phyloP scores from a whole-genome alignment of 2,329 filamentous ascomycete genomes.

The Fusarium sp. region DNA sequence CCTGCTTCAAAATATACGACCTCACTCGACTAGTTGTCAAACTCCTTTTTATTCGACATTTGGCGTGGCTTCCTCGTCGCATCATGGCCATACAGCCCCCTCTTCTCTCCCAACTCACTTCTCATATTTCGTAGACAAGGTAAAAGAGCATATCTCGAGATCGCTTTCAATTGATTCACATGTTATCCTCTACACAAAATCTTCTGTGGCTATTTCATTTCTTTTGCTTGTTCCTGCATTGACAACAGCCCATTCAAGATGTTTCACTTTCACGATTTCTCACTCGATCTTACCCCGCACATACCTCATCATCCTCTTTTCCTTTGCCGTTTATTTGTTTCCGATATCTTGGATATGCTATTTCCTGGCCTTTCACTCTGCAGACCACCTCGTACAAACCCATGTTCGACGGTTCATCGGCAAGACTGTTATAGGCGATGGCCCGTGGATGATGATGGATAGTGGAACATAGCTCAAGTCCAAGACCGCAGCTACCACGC shows the following conservation, averaged over 20 bases:
- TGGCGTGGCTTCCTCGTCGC: conserved; percentile 3
- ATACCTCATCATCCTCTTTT: conserved; percentile 10
- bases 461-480: not conserved
- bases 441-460: conserved; percentile 9
- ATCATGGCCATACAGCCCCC: not conserved
- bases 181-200: not conserved
- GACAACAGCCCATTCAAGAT: not conserved
- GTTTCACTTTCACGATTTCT: conserved; percentile 24
- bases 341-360: conserved; percentile 9
- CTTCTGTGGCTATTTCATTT: not conserved
- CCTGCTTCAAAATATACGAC: not conserved
- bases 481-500: conserved; percentile 8
- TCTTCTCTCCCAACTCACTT: not conserved
- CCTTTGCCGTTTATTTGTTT: conserved; percentile 6
- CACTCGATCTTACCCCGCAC: conserved; percentile 27
- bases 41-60: conserved; percentile 1
- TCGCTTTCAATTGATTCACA: conserved; percentile 9
- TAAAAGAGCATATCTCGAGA: conserved; percentile 14
- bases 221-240: not conserved
- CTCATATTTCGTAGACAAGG: conserved; percentile 20
- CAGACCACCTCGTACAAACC: conserved; percentile 13
- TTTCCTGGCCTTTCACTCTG: conserved; percentile 5
- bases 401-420: conserved; percentile 11
- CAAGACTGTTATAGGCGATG: conserved; percentile 12
- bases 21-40: conserved; percentile 4